phyloP scores from a whole-genome alignment of 2,329 filamentous ascomycete genomes.

The Geoglossum cookeanum region DNA sequence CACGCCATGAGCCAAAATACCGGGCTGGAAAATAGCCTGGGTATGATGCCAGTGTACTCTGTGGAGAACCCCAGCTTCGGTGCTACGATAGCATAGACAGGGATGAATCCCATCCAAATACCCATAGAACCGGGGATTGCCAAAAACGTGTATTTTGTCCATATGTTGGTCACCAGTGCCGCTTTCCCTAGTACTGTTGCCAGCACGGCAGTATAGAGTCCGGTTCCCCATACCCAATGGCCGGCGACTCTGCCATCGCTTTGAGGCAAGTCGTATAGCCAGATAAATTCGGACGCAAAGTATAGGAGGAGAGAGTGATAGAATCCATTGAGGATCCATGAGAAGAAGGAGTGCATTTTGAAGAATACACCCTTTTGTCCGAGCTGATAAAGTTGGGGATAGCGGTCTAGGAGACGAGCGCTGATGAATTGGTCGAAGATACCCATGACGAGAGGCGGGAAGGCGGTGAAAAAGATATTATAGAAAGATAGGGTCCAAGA shows the following conservation, averaged over 20 bases:
- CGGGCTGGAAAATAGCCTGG: slow-evolving; percentile 59
- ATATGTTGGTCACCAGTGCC: slow-evolving; percentile 85
- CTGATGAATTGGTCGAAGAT: slow-evolving; percentile 97
- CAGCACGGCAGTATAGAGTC: slow-evolving; percentile 85
- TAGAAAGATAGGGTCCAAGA: slow-evolving; percentile 99
- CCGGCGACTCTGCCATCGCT: slow-evolving; percentile 65
- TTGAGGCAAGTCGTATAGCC: slow-evolving; percentile 59
- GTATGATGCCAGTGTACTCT: slow-evolving; percentile 74
- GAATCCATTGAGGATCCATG: slow-evolving; percentile 86
- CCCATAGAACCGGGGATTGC: slow-evolving; percentile 86
- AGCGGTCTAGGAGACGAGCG: slow-evolving; percentile 78
- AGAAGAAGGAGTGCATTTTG: slow-evolving; percentile 74
- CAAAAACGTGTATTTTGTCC: slow-evolving; percentile 95
- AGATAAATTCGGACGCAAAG: slow-evolving; percentile 63
- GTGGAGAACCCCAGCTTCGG: slow-evolving; percentile 54
- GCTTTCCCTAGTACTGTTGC: slow-evolving; percentile 90
- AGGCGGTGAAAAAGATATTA: slow-evolving; percentile 93
- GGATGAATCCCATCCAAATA: slow-evolving; percentile 81
- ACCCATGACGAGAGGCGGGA: slow-evolving; percentile 83
- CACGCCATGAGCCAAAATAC: slow-evolving; percentile 86
- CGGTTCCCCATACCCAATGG: slow-evolving; percentile 95
- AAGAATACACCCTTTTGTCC: slow-evolving; percentile 91
- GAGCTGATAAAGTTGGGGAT: slow-evolving; percentile 86
- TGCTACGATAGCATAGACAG: slow-evolving; percentile 68
- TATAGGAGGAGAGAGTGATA: slow-evolving; percentile 95